Percentiles rank a stretch among this genome's conserved stretches.
Evolutionary conservation across 805 yeast species (phyloP).

Genomic region (Hanseniaspora pseudoguilliermondii): DNA sequence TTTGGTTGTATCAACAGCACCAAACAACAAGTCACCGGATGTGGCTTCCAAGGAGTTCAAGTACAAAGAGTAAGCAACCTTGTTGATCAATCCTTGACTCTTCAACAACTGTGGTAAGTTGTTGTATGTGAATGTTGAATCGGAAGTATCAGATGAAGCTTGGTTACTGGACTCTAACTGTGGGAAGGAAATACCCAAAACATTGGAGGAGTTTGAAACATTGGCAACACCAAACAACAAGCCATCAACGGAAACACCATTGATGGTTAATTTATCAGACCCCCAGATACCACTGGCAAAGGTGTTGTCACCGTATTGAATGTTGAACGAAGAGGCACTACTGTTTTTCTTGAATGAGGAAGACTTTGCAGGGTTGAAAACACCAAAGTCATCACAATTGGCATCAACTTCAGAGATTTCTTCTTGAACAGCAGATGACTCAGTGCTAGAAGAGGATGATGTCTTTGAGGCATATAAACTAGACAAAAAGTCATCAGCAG

Average conservation of each 20-base stretch:
- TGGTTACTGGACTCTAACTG: conserved; percentile 43
- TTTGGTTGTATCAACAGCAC: conserved; percentile 48
- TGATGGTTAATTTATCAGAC: conserved; percentile 40
- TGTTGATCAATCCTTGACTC: conserved; percentile 37
- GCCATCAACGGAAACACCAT: conserved; percentile 33
- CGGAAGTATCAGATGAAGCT: conserved; percentile 7
- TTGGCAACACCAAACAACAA: conserved; percentile 54
- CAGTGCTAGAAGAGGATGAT: background rate
- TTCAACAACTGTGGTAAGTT: conserved; percentile 52
- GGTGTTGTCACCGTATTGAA: conserved; percentile 34
- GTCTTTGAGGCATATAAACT: background rate
- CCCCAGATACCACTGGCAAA: conserved; percentile 44
- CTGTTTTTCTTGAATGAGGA: conserved; percentile 17
- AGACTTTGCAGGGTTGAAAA: conserved; percentile 20
- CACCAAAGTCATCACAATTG: conserved; percentile 22
- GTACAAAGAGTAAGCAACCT: conserved; percentile 45
- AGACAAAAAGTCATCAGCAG: background rate
- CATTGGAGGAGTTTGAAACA: conserved; percentile 45
- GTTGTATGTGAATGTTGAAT: conserved; percentile 30
- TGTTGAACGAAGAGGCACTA: conserved; percentile 21
- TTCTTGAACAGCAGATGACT: background rate
- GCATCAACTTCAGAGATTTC: conserved; percentile 3
- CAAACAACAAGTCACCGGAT: conserved; percentile 45
- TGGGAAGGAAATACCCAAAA: conserved; percentile 47
- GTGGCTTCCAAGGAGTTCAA: conserved; percentile 27